Evolutionary conservation across 352 stramenopile genomes (phyloP).

Genomic region (Plasmopara halstedii): DNA sequence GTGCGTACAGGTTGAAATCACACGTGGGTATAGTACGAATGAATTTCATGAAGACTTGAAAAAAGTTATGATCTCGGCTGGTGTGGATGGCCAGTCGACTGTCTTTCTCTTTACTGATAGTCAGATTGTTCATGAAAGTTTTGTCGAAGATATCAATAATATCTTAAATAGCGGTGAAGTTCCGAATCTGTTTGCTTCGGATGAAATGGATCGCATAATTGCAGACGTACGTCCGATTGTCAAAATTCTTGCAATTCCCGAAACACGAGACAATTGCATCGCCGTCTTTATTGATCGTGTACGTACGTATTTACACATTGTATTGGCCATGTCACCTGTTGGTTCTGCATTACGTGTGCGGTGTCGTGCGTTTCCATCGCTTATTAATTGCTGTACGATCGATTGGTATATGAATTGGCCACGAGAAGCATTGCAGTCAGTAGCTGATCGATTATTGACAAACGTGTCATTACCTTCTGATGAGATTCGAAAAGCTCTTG

Average conservation of each 20-base stretch:
- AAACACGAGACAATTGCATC: constrained; percentile 90
- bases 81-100: constrained; percentile 67
- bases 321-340: constrained; percentile 92
- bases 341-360: constrained; percentile 88
- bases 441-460: constrained; percentile 83
- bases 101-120: constrained; percentile 95
- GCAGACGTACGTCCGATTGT: constrained; percentile 89
- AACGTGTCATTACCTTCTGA: constrained; percentile 73
- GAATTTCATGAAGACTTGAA: constrained; percentile 94
- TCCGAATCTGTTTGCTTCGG: constrained; percentile 89
- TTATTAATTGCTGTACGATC: constrained; percentile 96
- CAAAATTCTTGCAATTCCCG: constrained; percentile 79
- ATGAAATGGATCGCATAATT: constrained; percentile 92
- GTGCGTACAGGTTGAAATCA: constrained; percentile 91
- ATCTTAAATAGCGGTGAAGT: constrained; percentile 95
- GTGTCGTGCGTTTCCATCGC: constrained; percentile 90
- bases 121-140: constrained; percentile 92
- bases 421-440: constrained; percentile 84
- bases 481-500: constrained; percentile 61
- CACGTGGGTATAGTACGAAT: constrained; percentile 77
- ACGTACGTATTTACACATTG: constrained; percentile 90
- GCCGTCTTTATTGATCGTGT: constrained; percentile 87
- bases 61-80: constrained; percentile 89
- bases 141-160: constrained; percentile 96
- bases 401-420: constrained; percentile 96